These are phyloP conservation scores for Citrus unshiu DNA, from an alignment of 345 rosid genomes.

Conservation along the genomic window DNA sequence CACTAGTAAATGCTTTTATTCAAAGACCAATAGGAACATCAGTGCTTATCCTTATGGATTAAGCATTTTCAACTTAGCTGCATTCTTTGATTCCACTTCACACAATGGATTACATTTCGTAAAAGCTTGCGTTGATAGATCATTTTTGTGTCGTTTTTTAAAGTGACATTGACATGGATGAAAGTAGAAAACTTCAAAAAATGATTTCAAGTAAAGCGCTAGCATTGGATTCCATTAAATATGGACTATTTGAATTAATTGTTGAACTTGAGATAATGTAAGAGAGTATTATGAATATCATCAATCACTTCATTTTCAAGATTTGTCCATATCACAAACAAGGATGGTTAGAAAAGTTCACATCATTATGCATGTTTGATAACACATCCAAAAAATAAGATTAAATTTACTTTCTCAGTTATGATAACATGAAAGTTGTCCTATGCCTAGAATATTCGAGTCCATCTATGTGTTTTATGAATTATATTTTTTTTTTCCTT, in stretches of 20 bases:
- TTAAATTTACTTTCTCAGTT: background rate
- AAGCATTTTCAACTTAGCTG: background rate
- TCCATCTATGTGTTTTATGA: too few relatives aligned
- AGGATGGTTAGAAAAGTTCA: background rate
- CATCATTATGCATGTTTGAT: background rate
- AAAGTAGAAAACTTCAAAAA: background rate
- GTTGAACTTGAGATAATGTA: background rate
- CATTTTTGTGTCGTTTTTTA: background rate
- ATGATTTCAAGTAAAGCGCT: background rate
- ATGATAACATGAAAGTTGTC: background rate
- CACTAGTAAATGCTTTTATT: background rate
- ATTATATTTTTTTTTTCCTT: too few relatives aligned
- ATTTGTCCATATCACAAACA: background rate
- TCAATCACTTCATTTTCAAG: background rate
- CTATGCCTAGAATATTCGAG: too few relatives aligned
- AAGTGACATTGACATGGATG: too few relatives aligned
- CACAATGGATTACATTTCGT: background rate
- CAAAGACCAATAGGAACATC: background rate
- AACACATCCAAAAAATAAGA: background rate
- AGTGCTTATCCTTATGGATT: constrained; percentile 7
- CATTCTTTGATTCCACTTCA: background rate
- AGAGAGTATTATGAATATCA: background rate
- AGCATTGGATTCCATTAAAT: constrained; percentile 15
- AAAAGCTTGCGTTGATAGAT: background rate
- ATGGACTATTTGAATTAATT: background rate